Conservation (phyloP, 805 yeast genomes). For the Cyberlindnera euphorbiae region DNA sequence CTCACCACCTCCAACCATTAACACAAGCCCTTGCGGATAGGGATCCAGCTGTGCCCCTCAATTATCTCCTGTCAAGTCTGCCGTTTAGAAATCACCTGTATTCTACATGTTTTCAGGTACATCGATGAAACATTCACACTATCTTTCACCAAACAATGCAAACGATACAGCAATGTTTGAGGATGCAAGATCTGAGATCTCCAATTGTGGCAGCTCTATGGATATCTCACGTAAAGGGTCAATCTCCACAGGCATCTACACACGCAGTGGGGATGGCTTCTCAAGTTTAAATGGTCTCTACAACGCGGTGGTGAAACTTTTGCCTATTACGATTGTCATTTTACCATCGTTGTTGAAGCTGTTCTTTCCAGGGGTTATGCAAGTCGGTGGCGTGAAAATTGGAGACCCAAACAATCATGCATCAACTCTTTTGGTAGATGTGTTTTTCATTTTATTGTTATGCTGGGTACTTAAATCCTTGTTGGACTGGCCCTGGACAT, state of each 20-base stretch:
- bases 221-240: slow-evolving; percentile 6
- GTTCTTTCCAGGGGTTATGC: slow-evolving; percentile 15
- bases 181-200: slow-evolving; percentile 10
- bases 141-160: too few relatives aligned
- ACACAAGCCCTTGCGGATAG: too few relatives aligned
- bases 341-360: slow-evolving; percentile 17
- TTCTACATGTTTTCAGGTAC: too few relatives aligned
- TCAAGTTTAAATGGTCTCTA: slow-evolving; percentile 12
- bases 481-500: slow-evolving; percentile 40
- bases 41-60: too few relatives aligned
- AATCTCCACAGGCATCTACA: not conserved
- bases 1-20: too few relatives aligned
- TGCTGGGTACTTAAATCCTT: slow-evolving; percentile 32
- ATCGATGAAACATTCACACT: too few relatives aligned
- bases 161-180: too few relatives aligned
- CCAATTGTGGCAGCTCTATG: slow-evolving; percentile 1
- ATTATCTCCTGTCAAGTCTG: slow-evolving; percentile 2
- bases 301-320: slow-evolving; percentile 9
- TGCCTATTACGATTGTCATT: slow-evolving; percentile 20
- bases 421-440: slow-evolving; percentile 28
- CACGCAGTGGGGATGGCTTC: slow-evolving; percentile 4
- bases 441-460: slow-evolving; percentile 29
- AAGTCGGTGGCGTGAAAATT: slow-evolving; percentile 10
- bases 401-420: slow-evolving; percentile 14
- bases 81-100: not conserved